A percentile compares a stretch with the other conserved stretches of the same genome.
phyloP scores from a whole-genome alignment of 108 stramenopile genomes.

The Nannochloropsis gaditana region DNA sequence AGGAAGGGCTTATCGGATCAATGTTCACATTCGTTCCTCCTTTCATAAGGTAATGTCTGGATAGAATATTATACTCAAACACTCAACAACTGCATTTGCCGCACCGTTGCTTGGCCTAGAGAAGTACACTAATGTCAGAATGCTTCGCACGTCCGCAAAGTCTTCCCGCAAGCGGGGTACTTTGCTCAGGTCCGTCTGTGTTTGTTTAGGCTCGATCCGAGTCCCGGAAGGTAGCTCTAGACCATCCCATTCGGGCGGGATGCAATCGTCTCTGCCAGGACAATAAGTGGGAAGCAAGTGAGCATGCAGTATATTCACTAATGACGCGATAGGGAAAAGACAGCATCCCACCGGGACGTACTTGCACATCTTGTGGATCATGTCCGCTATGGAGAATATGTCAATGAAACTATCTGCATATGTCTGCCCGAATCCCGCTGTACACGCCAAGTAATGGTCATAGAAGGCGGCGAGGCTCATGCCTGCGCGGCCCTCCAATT shows the following conservation, averaged over 20 bases:
- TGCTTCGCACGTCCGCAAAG: neutral
- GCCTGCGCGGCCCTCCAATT: neutral
- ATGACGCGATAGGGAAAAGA: neutral
- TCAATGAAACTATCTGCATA: conserved; percentile 3
- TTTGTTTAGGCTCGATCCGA: neutral
- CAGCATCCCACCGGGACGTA: neutral
- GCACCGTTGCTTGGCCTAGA: conserved; percentile 5
- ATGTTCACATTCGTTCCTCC: no score
- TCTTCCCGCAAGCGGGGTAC: neutral
- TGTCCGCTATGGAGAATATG: conserved; percentile 13
- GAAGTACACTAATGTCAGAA: neutral
- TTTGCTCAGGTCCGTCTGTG: neutral
- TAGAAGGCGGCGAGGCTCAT: conserved; percentile 9
- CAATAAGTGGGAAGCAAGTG: neutral
- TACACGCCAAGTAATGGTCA: conserved; percentile 2
- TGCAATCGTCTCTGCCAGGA: neutral
- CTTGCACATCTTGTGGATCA: conserved; percentile 13
- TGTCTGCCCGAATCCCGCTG: neutral
- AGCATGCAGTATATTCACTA: neutral
- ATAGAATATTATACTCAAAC: no score
- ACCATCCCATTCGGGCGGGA: neutral
- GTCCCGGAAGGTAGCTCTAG: conserved; percentile 10
- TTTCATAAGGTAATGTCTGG: no score
- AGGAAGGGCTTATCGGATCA: no score
- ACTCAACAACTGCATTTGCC: neutral